Evolutionary conservation across 2,329 filamentous ascomycete genomes (phyloP).

Genomic region (Didymella glomerata): DNA sequence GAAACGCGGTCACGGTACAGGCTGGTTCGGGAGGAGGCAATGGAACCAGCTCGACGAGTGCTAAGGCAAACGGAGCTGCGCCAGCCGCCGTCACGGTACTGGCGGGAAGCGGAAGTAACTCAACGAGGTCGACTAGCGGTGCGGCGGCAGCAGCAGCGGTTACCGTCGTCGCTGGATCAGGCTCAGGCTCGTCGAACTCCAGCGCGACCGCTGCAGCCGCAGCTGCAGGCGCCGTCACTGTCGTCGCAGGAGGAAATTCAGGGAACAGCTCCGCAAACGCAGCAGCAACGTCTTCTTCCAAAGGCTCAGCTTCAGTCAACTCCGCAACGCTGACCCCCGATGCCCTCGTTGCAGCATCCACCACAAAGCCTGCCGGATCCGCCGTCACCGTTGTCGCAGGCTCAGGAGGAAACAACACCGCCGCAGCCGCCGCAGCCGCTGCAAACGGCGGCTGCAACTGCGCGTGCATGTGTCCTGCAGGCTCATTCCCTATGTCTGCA

Average conservation of each 20-base stretch:
- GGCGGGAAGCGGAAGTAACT: constrained; percentile 23
- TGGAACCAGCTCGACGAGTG: constrained; percentile 15
- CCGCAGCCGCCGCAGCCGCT: constrained; percentile 15
- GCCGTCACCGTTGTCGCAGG: constrained; percentile 39
- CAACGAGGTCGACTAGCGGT: constrained; percentile 18
- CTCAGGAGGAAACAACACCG: not conserved
- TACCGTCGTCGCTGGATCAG: constrained; percentile 32
- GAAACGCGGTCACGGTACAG: constrained; percentile 29
- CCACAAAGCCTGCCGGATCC: constrained; percentile 19
- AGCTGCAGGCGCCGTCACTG: constrained; percentile 23
- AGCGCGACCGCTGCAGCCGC: constrained; percentile 20
- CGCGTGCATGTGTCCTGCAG: constrained; percentile 42
- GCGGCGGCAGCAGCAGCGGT: constrained; percentile 22
- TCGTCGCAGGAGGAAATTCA: constrained; percentile 34
- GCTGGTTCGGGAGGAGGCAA: constrained; percentile 21
- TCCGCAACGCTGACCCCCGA: constrained; percentile 26
- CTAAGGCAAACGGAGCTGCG: constrained; percentile 10
- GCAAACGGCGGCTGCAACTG: constrained; percentile 39
- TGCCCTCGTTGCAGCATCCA: constrained; percentile 26
- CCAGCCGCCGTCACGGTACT: constrained; percentile 23
- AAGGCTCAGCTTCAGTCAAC: constrained; percentile 18
- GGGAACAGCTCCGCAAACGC: constrained; percentile 20
- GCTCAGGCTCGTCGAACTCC: constrained; percentile 18
- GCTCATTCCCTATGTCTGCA: constrained; percentile 43
- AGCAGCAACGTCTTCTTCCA: constrained; percentile 15